Percentiles rank a stretch among this genome's conserved stretches.
Evolutionary conservation across 1,284 basidiomycete genomes (phyloP).

Genomic region (Irpex sp.): DNA sequence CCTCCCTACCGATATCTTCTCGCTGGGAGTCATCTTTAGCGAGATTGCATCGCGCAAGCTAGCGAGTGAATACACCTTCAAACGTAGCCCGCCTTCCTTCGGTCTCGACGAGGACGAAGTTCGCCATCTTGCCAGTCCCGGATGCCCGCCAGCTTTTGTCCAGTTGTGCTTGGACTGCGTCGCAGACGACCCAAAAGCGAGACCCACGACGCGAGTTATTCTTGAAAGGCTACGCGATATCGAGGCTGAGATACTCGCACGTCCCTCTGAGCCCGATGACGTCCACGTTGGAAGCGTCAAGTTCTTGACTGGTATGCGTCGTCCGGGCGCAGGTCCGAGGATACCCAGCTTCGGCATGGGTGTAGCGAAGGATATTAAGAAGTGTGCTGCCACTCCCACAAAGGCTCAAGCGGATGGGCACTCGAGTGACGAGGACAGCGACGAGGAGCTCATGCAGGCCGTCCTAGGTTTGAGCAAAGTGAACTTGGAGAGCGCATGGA

Average conservation of each 20-base stretch:
- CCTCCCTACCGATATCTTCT: constrained; percentile 92
- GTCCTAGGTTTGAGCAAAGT: constrained; percentile 54
- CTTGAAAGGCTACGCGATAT: constrained; percentile 73
- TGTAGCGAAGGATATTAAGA: constrained; percentile 54
- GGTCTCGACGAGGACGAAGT: constrained; percentile 79
- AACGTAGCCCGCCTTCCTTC: constrained; percentile 76
- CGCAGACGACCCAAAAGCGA: constrained; percentile 56
- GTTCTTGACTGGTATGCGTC: constrained; percentile 64
- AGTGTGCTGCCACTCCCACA: constrained; percentile 11
- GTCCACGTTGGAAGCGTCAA: constrained; percentile 85
- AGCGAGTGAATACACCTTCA: constrained; percentile 81
- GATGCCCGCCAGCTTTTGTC: constrained; percentile 79
- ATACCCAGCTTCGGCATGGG: constrained; percentile 86
- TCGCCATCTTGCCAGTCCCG: constrained; percentile 61
- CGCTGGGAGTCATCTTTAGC: constrained; percentile 91
- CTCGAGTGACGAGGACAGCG: constrained; percentile 55
- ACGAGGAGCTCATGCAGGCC: constrained; percentile 69
- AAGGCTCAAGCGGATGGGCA: constrained; percentile 22
- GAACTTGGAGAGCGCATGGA: constrained; percentile 48
- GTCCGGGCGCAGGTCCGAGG: constrained; percentile 57
- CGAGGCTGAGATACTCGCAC: constrained; percentile 76
- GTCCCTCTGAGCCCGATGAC: constrained; percentile 60
- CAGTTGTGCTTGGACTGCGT: constrained; percentile 81
- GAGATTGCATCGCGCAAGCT: constrained; percentile 87
- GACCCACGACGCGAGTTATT: constrained; percentile 79